These are phyloP conservation scores for Casuarina equisetifolia DNA, from an alignment of 306 rosid species.

Conservation along the genomic window DNA sequence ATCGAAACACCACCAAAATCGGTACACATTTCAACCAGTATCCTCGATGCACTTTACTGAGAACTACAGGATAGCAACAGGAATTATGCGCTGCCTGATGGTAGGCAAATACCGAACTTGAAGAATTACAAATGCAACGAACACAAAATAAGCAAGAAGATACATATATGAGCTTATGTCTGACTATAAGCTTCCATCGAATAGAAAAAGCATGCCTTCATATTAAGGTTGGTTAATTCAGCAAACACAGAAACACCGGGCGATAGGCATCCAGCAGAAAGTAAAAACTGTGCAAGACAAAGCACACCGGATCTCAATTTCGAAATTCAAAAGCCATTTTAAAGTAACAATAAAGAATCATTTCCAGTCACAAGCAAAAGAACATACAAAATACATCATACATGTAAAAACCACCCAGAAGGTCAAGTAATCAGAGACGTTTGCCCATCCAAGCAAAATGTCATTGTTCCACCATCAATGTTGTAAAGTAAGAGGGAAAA, in stretches of 20 bases:
- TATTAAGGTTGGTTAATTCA: neutral
- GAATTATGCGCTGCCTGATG: neutral
- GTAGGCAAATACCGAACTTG: neutral
- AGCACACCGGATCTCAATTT: neutral
- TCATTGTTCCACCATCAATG: constrained; percentile 31
- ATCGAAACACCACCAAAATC: neutral
- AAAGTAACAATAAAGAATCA: constrained; percentile 31
- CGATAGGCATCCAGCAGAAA: neutral
- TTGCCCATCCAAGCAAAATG: constrained; percentile 11
- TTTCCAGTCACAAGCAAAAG: constrained; percentile 31
- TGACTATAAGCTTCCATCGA: neutral
- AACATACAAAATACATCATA: constrained; percentile 35
- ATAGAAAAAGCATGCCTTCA: neutral
- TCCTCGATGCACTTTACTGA: neutral
- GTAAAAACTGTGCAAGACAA: neutral
- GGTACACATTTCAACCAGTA: neutral
- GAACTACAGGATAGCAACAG: neutral
- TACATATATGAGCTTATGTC: neutral
- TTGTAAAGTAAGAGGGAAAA: constrained; percentile 22
- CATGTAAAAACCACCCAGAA: constrained; percentile 30
- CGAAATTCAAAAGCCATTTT: constrained; percentile 17
- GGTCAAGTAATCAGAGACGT: constrained; percentile 18
- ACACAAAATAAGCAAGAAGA: neutral
- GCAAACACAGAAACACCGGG: neutral
- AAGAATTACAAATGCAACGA: neutral